Evolutionary conservation across 306 rosid genomes (phyloP), one percentile per base, ranked within the genome.

Genomic region (Lithocarpus polystachyus): DNA sequence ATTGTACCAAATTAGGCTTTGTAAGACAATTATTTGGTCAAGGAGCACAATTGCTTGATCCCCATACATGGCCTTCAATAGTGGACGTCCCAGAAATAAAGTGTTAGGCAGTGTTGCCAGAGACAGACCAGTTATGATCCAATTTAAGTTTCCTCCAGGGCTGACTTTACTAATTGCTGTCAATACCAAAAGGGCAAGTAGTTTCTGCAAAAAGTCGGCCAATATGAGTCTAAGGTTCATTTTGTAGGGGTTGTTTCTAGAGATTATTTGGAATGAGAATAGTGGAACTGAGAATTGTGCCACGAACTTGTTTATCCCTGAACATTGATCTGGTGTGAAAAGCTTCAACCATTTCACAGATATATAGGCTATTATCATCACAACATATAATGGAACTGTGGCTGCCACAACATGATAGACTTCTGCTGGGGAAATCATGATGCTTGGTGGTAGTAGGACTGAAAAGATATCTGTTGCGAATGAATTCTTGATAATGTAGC

Each of bases 321-420:
- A 82, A 84, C 98, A 95, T 81, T 95, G 99, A 52, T 95, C 98
- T 5, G 96, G 92, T 1, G 96, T 91, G 88, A 93, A 95, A 54
- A 95, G 88, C 82, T 93, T 93, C 94, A 94, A 93, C 97, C 98
- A 93, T 83, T 87, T 91, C 26, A 95, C 96, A 12, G 97, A 95
- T 72, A 89, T 72, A 80, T 87, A 95, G 52, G 99, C 99, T 77
- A 95, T 80, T 15, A 89, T 74, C 98, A 95, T 91, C 76, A 97
- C 90, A 7, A 90, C 91, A 68, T 93, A 95, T 71, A 95, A 73
- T 64, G 99, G 98, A 56, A 93, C 89, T 59, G 97, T 95, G 77
- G 99, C 97, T 80, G 87, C 80, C 40, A 93, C 87, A 26, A 95
- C 96, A 85, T 91, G 94, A 64, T 90, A 91, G 40, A 86, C 92